These are phyloP conservation scores for Aspergillus sp. DNA, from an alignment of 2,329 filamentous ascomycete species.

Conservation along the genomic window DNA sequence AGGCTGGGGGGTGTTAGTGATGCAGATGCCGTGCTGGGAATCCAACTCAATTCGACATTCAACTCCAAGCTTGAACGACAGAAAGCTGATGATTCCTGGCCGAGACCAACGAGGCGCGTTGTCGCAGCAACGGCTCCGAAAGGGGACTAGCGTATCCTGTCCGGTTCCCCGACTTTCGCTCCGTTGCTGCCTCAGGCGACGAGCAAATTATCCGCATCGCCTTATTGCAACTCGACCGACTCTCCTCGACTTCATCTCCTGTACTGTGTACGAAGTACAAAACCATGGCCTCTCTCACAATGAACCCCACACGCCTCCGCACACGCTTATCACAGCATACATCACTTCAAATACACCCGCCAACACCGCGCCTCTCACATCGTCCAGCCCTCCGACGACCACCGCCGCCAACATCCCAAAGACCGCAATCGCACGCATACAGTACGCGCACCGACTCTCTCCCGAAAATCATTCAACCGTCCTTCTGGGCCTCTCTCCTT, in stretches of 20 bases:
- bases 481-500: constrained; percentile 62
- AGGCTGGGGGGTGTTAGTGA: background rate
- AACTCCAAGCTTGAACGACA: background rate
- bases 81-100: background rate
- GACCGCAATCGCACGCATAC: constrained; percentile 1
- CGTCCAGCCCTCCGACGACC: background rate
- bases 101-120: constrained; percentile 16
- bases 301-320: constrained; percentile 17
- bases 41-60: background rate
- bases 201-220: constrained; percentile 4
- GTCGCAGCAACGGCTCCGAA: constrained; percentile 30
- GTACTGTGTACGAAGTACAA: background rate
- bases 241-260: constrained; percentile 13
- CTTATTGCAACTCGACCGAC: background rate
- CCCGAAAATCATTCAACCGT: constrained; percentile 29
- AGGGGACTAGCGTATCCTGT: constrained; percentile 10
- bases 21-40: background rate
- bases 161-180: constrained; percentile 3
- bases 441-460: constrained; percentile 8
- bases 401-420: constrained; percentile 4
- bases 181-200: constrained; percentile 4
- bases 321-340: background rate
- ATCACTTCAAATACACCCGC: background rate
- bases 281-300: constrained; percentile 15
- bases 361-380: background rate